Evolutionary conservation across 2,329 filamentous ascomycete genomes (phyloP).

Genomic region (Dothistroma pini): DNA sequence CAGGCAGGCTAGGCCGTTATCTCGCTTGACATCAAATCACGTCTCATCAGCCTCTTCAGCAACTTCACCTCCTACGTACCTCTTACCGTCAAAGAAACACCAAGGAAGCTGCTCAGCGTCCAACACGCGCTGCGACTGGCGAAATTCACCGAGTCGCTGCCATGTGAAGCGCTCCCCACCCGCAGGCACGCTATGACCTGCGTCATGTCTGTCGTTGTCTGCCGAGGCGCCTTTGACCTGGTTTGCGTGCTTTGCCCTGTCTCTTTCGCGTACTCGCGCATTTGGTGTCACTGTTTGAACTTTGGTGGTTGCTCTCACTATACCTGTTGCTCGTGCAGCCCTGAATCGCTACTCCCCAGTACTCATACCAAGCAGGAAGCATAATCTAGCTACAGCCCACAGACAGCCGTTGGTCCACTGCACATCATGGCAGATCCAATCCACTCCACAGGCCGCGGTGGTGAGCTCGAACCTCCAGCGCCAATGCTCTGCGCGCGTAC

Average conservation of each 20-base stretch:
- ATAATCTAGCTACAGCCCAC: background rate
- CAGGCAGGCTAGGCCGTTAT: background rate
- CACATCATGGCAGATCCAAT: constrained; percentile 13
- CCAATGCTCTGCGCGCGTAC: background rate
- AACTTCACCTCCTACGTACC: background rate
- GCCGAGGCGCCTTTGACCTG: background rate
- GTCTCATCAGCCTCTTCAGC: background rate
- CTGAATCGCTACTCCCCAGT: background rate
- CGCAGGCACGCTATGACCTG: background rate
- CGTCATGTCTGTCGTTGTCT: background rate
- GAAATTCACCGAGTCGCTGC: background rate
- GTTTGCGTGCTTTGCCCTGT: background rate
- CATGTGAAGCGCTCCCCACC: background rate
- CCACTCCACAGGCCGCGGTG: constrained; percentile 56
- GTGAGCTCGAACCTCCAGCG: constrained; percentile 36
- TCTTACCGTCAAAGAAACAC: background rate
- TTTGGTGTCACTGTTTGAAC: background rate
- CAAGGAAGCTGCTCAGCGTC: background rate
- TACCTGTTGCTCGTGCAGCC: background rate
- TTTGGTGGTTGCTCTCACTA: background rate
- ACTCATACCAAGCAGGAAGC: background rate
- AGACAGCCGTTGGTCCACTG: background rate
- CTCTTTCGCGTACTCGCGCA: background rate
- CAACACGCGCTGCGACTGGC: background rate
- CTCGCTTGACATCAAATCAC: background rate